Base-by-base conservation (phyloP, 2,329 filamentous ascomycete genomes). In the Alternaria solani region DNA sequence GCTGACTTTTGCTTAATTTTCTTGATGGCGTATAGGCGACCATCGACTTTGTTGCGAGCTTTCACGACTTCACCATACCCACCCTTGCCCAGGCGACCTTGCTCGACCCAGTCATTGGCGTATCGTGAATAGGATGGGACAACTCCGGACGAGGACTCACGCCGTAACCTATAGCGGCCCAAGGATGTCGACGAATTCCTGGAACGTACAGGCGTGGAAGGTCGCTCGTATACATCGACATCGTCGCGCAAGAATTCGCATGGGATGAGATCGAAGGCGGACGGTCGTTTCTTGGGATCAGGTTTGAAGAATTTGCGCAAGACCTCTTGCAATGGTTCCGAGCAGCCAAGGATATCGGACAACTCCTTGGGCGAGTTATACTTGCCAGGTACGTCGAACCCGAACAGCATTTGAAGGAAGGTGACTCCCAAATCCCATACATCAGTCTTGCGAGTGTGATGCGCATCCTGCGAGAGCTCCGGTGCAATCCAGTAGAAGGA, bases 21-120 rank as follows among this genome's bases (percentile, higher is more conserved):
- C 78, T 99, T 99, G 75, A 99, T 92, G 18, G 95, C 95, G 79
- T 98, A 99, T 43, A 96, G 90, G 59, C 94, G 91, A 0, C 92
- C 92, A 75, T 98, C 95, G 4, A 97, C 87, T 80, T 95, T 97
- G 78, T 97, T 96, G 32, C 94, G 88, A 3, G 94, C 94, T 77
- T 97, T 96, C 56, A 98, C 93, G 23, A 99, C 95, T 79, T 97
- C 93, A 5, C 95, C 95, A 79, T 97, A 99, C 0, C 94, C 95
- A 43, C 95, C 95, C 76, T 94, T 96, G 3, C 95, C 95, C 12
- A 99, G 84, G 5, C 91, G 88, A 14, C 92, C 93, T 73, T 95
- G 89, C 79, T 98, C 94, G 18, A 94, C 89, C 79, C 96, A 99
- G 70, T 98, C 95, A 71, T 91, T 91, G 11, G 86, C 87, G 74